Evolutionary conservation across 2,329 filamentous ascomycete species (phyloP).

Genomic region (Annulohypoxylon truncatum): DNA sequence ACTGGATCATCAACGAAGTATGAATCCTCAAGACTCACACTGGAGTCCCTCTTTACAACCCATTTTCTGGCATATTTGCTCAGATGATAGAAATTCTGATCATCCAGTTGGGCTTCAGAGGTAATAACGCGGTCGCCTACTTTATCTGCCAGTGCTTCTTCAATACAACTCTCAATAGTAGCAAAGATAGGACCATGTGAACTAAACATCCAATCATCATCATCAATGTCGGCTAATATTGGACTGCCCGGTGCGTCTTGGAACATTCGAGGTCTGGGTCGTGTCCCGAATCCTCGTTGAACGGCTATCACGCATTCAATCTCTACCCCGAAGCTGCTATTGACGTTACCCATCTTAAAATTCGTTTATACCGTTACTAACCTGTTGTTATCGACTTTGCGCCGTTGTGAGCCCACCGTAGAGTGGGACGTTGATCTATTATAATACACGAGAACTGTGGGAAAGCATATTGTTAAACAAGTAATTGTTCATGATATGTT

Average conservation of each 20-base stretch:
- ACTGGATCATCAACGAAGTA: background rate
- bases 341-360: background rate
- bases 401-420: no score
- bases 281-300: background rate
- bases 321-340: constrained; percentile 41
- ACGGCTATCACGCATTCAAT: constrained; percentile 37
- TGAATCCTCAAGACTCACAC: background rate
- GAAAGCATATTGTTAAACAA: no score
- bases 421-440: no score
- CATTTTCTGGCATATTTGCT: background rate
- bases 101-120: background rate
- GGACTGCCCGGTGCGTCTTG: constrained; percentile 2
- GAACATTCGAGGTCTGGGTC: constrained; percentile 23
- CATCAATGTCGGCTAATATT: background rate
- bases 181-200: background rate
- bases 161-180: background rate
- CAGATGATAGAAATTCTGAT: constrained; percentile 7
- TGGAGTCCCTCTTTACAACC: constrained; percentile 22
- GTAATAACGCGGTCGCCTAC: constrained; percentile 22
- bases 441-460: no score
- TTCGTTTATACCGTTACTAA: no score
- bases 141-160: background rate
- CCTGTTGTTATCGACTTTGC: no score
- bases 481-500: no score
- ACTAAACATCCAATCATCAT: background rate